Evolutionary conservation across 208 protist species (phyloP).

Genomic region (Leishmania tarentolae): DNA sequence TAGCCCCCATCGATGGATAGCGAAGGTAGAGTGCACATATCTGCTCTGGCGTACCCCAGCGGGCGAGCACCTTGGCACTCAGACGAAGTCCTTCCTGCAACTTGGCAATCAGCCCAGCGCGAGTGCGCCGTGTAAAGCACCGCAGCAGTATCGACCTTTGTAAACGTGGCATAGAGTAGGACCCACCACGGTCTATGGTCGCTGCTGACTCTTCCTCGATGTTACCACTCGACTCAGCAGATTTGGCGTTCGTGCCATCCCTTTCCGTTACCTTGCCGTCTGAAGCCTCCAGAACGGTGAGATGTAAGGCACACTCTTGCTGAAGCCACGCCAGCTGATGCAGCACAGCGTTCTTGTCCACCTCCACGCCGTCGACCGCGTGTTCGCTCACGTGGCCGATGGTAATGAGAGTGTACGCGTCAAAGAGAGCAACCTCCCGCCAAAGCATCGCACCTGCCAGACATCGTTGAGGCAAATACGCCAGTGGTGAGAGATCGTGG

Average conservation of each 20-base stretch:
- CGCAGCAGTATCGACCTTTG: constrained; percentile 10
- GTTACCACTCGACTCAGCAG: constrained; percentile 1
- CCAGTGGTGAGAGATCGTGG: background rate
- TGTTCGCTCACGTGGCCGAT: constrained; percentile 70
- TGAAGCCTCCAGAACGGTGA: constrained; percentile 25
- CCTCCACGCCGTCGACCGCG: constrained; percentile 41
- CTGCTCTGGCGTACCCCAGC: constrained; percentile 35
- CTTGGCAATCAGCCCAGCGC: constrained; percentile 31
- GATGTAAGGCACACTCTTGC: constrained; percentile 27
- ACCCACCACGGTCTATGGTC: background rate
- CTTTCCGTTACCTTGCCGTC: background rate
- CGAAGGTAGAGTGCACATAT: constrained; percentile 42
- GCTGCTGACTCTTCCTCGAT: background rate
- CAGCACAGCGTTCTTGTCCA: constrained; percentile 19
- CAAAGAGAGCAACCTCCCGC: constrained; percentile 70
- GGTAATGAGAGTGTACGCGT: constrained; percentile 78
- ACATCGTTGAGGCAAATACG: background rate
- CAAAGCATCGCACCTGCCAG: constrained; percentile 46
- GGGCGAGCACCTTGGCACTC: constrained; percentile 62
- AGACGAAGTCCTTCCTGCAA: constrained; percentile 65
- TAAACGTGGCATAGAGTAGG: background rate
- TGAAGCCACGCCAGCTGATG: constrained; percentile 27
- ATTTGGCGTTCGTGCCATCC: background rate
- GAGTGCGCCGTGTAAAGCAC: constrained; percentile 37
- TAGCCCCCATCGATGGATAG: constrained; percentile 56